Percentiles rank a stretch among this genome's conserved stretches.
These are phyloP conservation scores for Marchantia polymorpha DNA, from an alignment of 225 moss, liverwort and hornwort genomes.

Conservation along the genomic window DNA sequence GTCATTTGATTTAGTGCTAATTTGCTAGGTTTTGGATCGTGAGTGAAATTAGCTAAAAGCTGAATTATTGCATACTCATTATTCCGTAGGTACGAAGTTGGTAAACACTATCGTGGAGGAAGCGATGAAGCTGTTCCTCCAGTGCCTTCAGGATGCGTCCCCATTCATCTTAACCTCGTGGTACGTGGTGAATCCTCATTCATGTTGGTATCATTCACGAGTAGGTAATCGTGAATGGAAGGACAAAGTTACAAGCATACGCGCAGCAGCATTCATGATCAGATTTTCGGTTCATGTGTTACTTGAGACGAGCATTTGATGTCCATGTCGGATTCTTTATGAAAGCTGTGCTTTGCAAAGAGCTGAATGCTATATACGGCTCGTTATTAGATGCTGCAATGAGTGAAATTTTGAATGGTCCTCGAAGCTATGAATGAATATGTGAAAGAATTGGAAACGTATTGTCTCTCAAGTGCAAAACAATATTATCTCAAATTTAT, in stretches of 20 bases:
- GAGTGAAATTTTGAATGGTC: too few relatives aligned
- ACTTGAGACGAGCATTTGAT: too few relatives aligned
- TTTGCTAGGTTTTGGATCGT: background rate
- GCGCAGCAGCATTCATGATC: background rate
- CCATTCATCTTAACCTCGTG: constrained; percentile 86
- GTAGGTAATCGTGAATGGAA: too few relatives aligned
- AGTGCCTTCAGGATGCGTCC: constrained; percentile 57
- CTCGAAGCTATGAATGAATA: too few relatives aligned
- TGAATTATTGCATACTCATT: background rate
- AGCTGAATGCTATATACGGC: background rate
- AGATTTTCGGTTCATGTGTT: background rate
- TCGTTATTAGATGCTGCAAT: background rate
- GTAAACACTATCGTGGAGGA: constrained; percentile 38
- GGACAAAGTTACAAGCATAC: background rate
- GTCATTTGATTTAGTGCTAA: background rate
- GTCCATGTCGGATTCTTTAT: background rate
- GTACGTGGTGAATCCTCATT: constrained; percentile 30
- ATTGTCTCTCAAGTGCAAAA: too few relatives aligned
- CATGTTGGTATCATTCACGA: background rate
- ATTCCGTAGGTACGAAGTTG: constrained; percentile 59
- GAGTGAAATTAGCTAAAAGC: background rate
- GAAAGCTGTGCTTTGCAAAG: background rate
- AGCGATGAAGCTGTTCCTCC: constrained; percentile 34
- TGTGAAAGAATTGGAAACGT: too few relatives aligned
- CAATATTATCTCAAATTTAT: too few relatives aligned